Conservation (phyloP, 2,329 filamentous ascomycete species). For the Tolypocladium cylindrosporum region DNA sequence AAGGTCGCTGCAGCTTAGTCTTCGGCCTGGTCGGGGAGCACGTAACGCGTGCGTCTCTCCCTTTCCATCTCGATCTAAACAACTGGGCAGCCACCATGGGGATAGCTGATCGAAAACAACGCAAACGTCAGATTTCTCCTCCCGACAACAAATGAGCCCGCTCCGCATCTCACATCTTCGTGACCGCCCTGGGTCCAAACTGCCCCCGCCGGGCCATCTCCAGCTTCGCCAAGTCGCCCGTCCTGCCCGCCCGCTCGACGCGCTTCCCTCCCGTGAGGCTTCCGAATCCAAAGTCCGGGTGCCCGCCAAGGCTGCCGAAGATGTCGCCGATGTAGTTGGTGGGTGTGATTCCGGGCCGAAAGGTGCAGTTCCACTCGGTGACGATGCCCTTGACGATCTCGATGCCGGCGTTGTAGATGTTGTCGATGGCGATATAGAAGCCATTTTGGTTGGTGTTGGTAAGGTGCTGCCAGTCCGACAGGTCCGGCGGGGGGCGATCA, state of each 20-base stretch:
- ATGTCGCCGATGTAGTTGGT: constrained; percentile 63
- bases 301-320: constrained; percentile 56
- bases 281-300: constrained; percentile 54
- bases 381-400: constrained; percentile 57
- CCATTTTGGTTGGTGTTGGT: constrained; percentile 51
- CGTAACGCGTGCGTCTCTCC: no score
- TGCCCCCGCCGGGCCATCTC: constrained; percentile 18
- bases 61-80: no score
- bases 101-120: no score
- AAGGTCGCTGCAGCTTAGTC: no score
- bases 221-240: constrained; percentile 11
- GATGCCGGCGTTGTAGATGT: constrained; percentile 57
- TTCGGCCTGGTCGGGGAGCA: no score
- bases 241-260: constrained; percentile 13
- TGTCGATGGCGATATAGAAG: constrained; percentile 52
- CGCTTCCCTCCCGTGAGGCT: constrained; percentile 28
- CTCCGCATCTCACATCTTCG: constrained; percentile 7
- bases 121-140: no score
- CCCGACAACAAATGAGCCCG: no score
- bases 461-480: constrained; percentile 48
- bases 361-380: constrained; percentile 48
- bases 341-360: constrained; percentile 44
- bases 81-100: no score
- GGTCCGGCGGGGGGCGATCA: constrained; percentile 53
- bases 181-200: constrained; percentile 11